Conservation (phyloP, 1,139 yeast genomes). For the Geotrichum australiense region DNA sequence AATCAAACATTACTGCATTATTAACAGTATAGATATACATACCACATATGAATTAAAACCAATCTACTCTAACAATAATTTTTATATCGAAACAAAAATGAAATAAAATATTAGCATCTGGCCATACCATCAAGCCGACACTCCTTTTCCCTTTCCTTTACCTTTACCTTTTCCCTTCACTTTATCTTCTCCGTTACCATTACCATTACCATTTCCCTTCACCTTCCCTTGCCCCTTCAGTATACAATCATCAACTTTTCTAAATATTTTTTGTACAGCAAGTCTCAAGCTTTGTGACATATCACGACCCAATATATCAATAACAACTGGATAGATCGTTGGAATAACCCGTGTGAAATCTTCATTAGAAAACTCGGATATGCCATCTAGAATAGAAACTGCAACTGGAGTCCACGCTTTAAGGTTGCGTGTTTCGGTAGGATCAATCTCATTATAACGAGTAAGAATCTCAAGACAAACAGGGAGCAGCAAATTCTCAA, state of each 20-base stretch:
- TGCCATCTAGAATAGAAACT: conserved; percentile 77
- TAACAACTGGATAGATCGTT: conserved; percentile 57
- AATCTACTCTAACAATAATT: no score
- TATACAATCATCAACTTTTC: conserved; percentile 25
- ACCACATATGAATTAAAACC: no score
- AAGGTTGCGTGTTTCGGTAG: conserved; percentile 68
- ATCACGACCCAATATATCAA: conserved; percentile 61
- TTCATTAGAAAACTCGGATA: conserved; percentile 62
- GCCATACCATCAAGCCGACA: no score
- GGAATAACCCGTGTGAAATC: conserved; percentile 66
- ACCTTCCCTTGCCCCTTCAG: conserved; percentile 41
- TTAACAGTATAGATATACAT: no score
- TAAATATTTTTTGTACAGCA: conserved; percentile 58
- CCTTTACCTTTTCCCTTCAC: no score
- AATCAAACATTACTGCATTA: no score
- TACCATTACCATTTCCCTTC: no score
- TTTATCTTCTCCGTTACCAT: no score
- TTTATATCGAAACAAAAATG: no score
- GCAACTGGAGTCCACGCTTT: conserved; percentile 89
- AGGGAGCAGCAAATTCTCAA: conserved; percentile 46
- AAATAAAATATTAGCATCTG: no score
- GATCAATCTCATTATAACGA: conserved; percentile 64
- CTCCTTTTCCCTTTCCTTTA: no score
- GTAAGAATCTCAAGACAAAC: conserved; percentile 64
- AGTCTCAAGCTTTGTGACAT: conserved; percentile 62